phyloP scores from a whole-genome alignment of 164 flowering plant genomes.

The Warburgia ugandensis region DNA sequence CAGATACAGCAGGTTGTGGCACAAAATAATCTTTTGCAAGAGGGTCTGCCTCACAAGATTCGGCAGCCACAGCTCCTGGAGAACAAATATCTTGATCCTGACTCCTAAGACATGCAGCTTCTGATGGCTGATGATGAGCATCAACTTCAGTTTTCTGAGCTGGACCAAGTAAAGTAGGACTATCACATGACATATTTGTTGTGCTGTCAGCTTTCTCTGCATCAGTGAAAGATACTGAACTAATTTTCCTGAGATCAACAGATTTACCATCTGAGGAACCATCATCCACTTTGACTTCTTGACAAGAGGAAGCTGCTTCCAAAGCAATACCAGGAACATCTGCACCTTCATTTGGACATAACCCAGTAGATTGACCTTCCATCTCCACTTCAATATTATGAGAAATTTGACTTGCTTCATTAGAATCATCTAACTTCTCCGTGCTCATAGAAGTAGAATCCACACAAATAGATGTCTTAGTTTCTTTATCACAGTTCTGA shows the following conservation, averaged over 20 bases:
- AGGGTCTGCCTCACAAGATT: slow-evolving; percentile 4
- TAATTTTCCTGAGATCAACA: not conserved
- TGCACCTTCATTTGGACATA: not conserved
- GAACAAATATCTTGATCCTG: slow-evolving; percentile 6
- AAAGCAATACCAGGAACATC: slow-evolving; percentile 1
- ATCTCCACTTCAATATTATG: too few species aligned
- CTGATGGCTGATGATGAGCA: too few species aligned
- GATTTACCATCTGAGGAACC: not conserved
- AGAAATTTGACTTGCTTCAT: not conserved
- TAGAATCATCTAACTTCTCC: slow-evolving; percentile 2
- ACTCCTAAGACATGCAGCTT: slow-evolving; percentile 1
- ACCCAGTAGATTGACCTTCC: not conserved
- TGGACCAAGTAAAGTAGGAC: too few species aligned
- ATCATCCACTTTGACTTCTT: not conserved
- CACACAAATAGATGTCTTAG: too few species aligned
- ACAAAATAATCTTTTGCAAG: slow-evolving; percentile 6
- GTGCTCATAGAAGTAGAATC: slow-evolving; percentile 1
- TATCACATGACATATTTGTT: too few species aligned
- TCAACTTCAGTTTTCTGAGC: too few species aligned
- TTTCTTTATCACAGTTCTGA: too few species aligned
- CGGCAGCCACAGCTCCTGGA: slow-evolving; percentile 4
- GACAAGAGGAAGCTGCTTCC: not conserved
- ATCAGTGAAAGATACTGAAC: too few species aligned
- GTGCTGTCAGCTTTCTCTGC: slow-evolving; percentile 10
- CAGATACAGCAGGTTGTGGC: not conserved